Evolutionary conservation across 2,329 filamentous ascomycete species (phyloP).

Genomic region (Penicillium sp.): DNA sequence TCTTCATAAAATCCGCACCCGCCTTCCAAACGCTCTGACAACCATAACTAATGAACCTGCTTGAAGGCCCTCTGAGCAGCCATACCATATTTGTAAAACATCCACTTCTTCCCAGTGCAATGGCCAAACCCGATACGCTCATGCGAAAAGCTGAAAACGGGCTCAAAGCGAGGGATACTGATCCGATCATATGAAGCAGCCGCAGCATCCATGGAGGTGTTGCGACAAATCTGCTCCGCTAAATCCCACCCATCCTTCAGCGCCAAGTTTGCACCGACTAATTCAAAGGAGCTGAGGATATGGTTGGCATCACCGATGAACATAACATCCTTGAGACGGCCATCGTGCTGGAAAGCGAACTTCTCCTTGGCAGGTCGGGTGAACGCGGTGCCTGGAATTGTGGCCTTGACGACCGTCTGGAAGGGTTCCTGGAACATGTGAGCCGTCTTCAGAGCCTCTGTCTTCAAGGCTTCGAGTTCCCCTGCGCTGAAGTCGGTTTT

Average conservation of each 20-base stretch:
- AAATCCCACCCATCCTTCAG: conserved; percentile 49
- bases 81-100: conserved; percentile 7
- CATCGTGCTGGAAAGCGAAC: conserved; percentile 42
- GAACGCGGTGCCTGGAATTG: conserved; percentile 37
- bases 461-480: neutral
- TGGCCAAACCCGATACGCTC: conserved; percentile 1
- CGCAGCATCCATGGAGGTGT: conserved; percentile 24
- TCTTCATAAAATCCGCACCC: no score
- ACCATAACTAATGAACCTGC: neutral
- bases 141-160: conserved; percentile 1
- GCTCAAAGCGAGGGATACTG: conserved; percentile 32
- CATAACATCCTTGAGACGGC: conserved; percentile 29
- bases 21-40: neutral
- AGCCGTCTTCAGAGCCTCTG: conserved; percentile 25
- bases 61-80: conserved; percentile 1
- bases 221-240: conserved; percentile 40
- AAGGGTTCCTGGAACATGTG: conserved; percentile 43
- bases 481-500: neutral
- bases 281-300: conserved; percentile 50
- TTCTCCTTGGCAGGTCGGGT: conserved; percentile 47
- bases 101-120: conserved; percentile 2
- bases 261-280: conserved; percentile 49
- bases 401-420: conserved; percentile 40
- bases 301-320: conserved; percentile 54
- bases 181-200: conserved; percentile 36